Percentiles rank a stretch among this genome's conserved stretches.
These are phyloP conservation scores for Jasminum sambac DNA, from an alignment of 257 asterid genomes.

Conservation along the genomic window DNA sequence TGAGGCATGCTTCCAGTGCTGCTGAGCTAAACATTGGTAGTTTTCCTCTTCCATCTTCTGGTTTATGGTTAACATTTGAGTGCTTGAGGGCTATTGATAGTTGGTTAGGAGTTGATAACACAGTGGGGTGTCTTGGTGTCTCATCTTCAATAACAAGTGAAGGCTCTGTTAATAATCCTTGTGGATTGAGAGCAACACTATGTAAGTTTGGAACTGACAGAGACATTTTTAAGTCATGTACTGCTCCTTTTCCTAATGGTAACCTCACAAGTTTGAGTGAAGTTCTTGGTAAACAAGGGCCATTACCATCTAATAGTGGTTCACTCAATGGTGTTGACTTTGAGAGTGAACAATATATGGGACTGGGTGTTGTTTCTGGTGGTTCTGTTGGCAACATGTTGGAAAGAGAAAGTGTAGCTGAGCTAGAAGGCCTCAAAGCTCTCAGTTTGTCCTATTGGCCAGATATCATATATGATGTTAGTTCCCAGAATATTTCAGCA, in stretches of 20 bases:
- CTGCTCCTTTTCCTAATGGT: slow-evolving; percentile 35
- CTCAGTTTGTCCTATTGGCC: slow-evolving; percentile 84
- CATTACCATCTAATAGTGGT: slow-evolving; percentile 40
- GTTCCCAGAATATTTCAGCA: slow-evolving; percentile 81
- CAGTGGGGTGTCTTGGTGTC: slow-evolving; percentile 55
- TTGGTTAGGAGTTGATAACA: slow-evolving; percentile 77
- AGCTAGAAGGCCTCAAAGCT: slow-evolving; percentile 67
- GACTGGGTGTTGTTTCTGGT: slow-evolving; percentile 36
- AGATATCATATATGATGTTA: slow-evolving; percentile 73
- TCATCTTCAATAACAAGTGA: slow-evolving; percentile 51
- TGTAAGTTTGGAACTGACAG: slow-evolving; percentile 66
- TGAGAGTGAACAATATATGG: slow-evolving; percentile 42
- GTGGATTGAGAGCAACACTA: slow-evolving; percentile 59
- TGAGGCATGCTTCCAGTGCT: slow-evolving; percentile 44
- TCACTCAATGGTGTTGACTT: slow-evolving; percentile 37
- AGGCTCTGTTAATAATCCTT: slow-evolving; percentile 54
- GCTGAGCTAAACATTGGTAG: slow-evolving; percentile 27
- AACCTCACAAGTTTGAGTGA: slow-evolving; percentile 40
- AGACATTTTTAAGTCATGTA: slow-evolving; percentile 41
- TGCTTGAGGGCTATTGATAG: slow-evolving; percentile 83
- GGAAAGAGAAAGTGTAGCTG: slow-evolving; percentile 60
- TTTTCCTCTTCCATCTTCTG: slow-evolving; percentile 61
- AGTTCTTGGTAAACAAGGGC: slow-evolving; percentile 33
- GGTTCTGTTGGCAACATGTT: slow-evolving; percentile 47
- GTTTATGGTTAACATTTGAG: slow-evolving; percentile 74